Evolutionary conservation across 371 early-diverging fungal species (phyloP).

Genomic region (Sporodiniella umbellata): DNA sequence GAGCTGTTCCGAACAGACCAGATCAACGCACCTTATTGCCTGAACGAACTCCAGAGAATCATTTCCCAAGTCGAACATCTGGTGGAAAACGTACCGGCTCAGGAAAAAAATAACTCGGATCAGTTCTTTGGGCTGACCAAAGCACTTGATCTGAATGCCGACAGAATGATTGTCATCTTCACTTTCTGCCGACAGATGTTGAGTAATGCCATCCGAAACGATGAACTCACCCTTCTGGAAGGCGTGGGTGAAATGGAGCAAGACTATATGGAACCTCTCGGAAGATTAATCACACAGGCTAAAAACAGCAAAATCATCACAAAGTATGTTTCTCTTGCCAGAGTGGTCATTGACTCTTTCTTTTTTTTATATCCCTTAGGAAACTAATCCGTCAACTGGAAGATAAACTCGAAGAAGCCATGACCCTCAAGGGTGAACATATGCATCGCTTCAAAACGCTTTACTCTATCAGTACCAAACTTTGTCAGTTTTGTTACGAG

Average conservation of each 20-base stretch:
- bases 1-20: slow-evolving; percentile 75
- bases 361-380: slow-evolving; percentile 24
- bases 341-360: background rate
- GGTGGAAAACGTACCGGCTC: slow-evolving; percentile 54
- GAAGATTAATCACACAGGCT: slow-evolving; percentile 53
- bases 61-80: slow-evolving; percentile 68
- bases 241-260: slow-evolving; percentile 53
- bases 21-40: slow-evolving; percentile 54
- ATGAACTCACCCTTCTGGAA: slow-evolving; percentile 17
- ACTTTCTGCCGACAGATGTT: slow-evolving; percentile 44
- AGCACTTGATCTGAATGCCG: slow-evolving; percentile 62
- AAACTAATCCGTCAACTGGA: slow-evolving; percentile 67
- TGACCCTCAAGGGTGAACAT: slow-evolving; percentile 51
- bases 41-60: slow-evolving; percentile 64
- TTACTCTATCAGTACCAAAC: slow-evolving; percentile 47
- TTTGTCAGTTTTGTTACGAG: slow-evolving; percentile 47
- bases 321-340: slow-evolving; percentile 29
- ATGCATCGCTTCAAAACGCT: slow-evolving; percentile 51
- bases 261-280: slow-evolving; percentile 57
- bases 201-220: slow-evolving; percentile 31
- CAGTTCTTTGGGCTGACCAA: slow-evolving; percentile 55
- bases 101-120: slow-evolving; percentile 38
- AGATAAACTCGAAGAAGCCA: slow-evolving; percentile 57
- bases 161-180: slow-evolving; percentile 63
- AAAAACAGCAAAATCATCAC: slow-evolving; percentile 63